Percentiles rank a stretch among this genome's conserved stretches.
Evolutionary conservation across 352 stramenopile species (phyloP).

Genomic region (Pythium sukuiense): DNA sequence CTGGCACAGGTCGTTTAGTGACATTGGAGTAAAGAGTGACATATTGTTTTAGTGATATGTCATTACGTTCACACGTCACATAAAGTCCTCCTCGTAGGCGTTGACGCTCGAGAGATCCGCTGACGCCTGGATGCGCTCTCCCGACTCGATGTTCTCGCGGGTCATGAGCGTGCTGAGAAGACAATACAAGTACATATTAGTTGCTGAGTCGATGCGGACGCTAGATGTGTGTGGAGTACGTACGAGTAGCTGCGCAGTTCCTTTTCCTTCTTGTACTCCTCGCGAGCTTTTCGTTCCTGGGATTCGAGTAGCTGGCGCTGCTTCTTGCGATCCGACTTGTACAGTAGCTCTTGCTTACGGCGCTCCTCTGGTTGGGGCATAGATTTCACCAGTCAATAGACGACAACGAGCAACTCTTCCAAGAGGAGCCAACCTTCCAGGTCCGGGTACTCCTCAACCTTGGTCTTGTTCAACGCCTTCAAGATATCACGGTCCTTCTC

Average conservation of each 20-base stretch:
- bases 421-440: slow-evolving; percentile 53
- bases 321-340: slow-evolving; percentile 75
- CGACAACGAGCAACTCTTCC: not conserved
- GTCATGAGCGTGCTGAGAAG: slow-evolving; percentile 50
- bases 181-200: not conserved
- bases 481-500: slow-evolving; percentile 89
- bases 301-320: slow-evolving; percentile 55
- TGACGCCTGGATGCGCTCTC: slow-evolving; percentile 40
- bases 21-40: not conserved
- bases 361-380: slow-evolving; percentile 47
- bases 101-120: slow-evolving; percentile 67
- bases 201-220: not conserved
- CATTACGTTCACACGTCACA: slow-evolving; percentile 35
- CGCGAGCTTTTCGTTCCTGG: slow-evolving; percentile 48
- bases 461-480: slow-evolving; percentile 88
- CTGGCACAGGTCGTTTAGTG: not conserved
- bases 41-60: slow-evolving; percentile 5
- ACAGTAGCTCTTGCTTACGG: slow-evolving; percentile 60
- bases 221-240: slow-evolving; percentile 14
- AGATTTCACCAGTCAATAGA: too few relatives aligned
- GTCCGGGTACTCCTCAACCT: slow-evolving; percentile 71
- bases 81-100: slow-evolving; percentile 81
- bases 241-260: slow-evolving; percentile 77
- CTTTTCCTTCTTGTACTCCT: slow-evolving; percentile 71
- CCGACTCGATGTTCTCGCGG: slow-evolving; percentile 63